These are phyloP conservation scores for Septoria linicola DNA, from an alignment of 2,329 filamentous ascomycete species.

Conservation along the genomic window DNA sequence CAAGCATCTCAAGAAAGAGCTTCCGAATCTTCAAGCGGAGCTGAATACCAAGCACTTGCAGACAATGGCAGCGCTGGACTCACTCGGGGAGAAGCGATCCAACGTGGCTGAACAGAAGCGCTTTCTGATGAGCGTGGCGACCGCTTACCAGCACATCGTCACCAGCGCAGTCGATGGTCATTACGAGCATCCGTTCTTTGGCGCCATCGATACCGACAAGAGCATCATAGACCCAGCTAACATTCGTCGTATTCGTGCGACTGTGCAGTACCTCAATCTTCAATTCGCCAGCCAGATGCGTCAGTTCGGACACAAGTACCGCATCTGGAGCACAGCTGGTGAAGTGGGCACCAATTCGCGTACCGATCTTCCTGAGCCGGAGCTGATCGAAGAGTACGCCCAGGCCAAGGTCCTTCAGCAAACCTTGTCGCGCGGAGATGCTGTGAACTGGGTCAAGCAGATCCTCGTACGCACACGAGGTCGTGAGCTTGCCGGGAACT, in stretches of 20 bases:
- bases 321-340: slow-evolving; percentile 31
- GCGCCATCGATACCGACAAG: slow-evolving; percentile 31
- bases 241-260: slow-evolving; percentile 53
- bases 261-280: slow-evolving; percentile 52
- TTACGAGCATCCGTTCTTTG: slow-evolving; percentile 56
- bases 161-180: slow-evolving; percentile 52
- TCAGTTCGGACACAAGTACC: slow-evolving; percentile 44
- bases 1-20: slow-evolving; percentile 38
- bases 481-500: slow-evolving; percentile 60
- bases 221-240: slow-evolving; percentile 25
- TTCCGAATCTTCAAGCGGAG: slow-evolving; percentile 39
- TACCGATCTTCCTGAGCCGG: slow-evolving; percentile 17
- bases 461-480: slow-evolving; percentile 51
- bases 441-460: slow-evolving; percentile 59
- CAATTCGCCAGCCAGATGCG: slow-evolving; percentile 51
- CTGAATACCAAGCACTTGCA: slow-evolving; percentile 33
- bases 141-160: slow-evolving; percentile 47
- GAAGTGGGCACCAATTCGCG: slow-evolving; percentile 22
- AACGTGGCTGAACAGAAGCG: slow-evolving; percentile 50
- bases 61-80: slow-evolving; percentile 39
- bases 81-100: slow-evolving; percentile 52
- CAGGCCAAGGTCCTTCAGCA: slow-evolving; percentile 23
- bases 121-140: slow-evolving; percentile 50
- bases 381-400: slow-evolving; percentile 18
- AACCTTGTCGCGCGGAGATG: slow-evolving; percentile 38